Evolutionary conservation across 2,329 filamentous ascomycete genomes (phyloP).

Genomic region (Colletotrichum eremochloae): DNA sequence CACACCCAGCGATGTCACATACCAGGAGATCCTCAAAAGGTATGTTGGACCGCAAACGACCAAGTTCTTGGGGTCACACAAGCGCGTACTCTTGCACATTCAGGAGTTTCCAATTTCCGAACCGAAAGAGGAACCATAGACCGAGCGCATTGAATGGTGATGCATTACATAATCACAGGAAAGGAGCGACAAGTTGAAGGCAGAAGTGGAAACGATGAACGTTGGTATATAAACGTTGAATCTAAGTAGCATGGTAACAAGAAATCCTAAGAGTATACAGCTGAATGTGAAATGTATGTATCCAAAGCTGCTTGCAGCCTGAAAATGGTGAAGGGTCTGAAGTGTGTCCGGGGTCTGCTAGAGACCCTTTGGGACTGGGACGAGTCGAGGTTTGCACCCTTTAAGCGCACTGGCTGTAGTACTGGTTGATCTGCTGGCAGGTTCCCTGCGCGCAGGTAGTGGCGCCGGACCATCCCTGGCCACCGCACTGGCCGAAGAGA

Average conservation of each 20-base stretch:
- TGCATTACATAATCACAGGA: background rate
- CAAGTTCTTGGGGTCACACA: background rate
- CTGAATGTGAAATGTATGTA: background rate
- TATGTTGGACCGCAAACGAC: background rate
- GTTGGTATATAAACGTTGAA: conserved; percentile 1
- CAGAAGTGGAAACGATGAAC: background rate
- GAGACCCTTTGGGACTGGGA: background rate
- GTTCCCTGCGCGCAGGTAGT: conserved; percentile 46
- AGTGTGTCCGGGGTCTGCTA: background rate
- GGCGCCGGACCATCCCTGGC: conserved; percentile 45
- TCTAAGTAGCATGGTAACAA: background rate
- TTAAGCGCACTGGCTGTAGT: conserved; percentile 39
- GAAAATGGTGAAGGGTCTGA: background rate
- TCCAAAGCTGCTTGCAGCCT: background rate
- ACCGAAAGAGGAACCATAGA: background rate
- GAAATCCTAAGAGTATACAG: background rate
- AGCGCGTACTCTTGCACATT: background rate
- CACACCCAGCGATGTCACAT: background rate
- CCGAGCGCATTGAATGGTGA: background rate
- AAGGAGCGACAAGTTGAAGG: background rate
- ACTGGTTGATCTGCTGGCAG: conserved; percentile 46
- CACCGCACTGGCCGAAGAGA: conserved; percentile 45
- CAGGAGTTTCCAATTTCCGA: background rate
- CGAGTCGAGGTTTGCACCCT: background rate
- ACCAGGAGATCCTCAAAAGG: background rate